Conservation (phyloP, 2,329 filamentous ascomycete genomes). For the Aspergillus tamarii region DNA sequence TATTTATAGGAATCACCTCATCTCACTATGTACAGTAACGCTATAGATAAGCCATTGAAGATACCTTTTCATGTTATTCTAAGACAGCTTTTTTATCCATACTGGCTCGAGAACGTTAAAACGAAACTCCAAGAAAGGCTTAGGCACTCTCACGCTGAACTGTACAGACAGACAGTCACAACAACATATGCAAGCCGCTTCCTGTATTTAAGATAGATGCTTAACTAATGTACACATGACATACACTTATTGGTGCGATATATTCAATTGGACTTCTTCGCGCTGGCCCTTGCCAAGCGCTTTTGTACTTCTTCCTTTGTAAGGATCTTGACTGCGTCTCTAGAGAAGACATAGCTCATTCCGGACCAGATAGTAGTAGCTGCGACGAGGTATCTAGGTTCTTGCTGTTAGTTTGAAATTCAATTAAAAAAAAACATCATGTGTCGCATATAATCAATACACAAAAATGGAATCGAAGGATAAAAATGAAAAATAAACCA, state of each 20-base stretch:
- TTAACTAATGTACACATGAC: background rate
- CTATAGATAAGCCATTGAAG: background rate
- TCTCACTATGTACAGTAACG: background rate
- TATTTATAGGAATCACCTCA: background rate
- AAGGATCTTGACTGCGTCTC: conserved; percentile 89
- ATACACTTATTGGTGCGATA: background rate
- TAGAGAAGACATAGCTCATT: conserved; percentile 85
- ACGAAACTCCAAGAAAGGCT: background rate
- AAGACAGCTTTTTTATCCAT: background rate
- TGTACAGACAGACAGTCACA: background rate
- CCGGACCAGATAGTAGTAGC: conserved; percentile 92
- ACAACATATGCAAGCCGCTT: background rate
- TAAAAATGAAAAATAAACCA: background rate
- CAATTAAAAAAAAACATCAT: background rate
- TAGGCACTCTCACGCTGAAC: background rate
- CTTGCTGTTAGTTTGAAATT: conserved; percentile 22
- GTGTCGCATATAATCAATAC: too few relatives aligned
- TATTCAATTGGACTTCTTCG: conserved; percentile 25
- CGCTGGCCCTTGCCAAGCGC: conserved; percentile 35
- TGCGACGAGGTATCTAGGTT: conserved; percentile 75
- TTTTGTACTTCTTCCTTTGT: conserved; percentile 47
- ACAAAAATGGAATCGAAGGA: background rate
- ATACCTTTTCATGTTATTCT: background rate
- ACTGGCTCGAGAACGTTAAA: background rate
- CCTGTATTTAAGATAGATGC: background rate